Evolutionary conservation across 2,329 filamentous ascomycete species (phyloP), one percentile per base, ranked within the genome.

Genomic region (Microdochium paspali): DNA sequence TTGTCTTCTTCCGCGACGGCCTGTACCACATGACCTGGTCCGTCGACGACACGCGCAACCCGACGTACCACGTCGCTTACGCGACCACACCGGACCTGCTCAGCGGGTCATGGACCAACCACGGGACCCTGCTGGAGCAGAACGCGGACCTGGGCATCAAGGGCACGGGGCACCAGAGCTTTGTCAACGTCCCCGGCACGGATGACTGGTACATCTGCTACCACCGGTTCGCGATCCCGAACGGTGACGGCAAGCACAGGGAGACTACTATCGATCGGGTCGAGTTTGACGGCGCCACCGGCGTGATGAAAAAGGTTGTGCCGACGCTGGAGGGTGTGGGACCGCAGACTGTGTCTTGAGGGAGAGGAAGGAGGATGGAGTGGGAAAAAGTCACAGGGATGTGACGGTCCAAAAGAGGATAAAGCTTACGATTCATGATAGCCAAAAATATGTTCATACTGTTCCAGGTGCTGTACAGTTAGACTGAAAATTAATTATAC

Each of bases 131-230:
- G 7, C 50, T 74, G 24, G 52, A 69, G 47, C 72, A 73, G 58
- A 62, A 72, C 32, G 48, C 51, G 1, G 56, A 58, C 1, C 56
- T 65, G 46, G 69, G 68, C 0, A 72, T 74, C n/a, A 55, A 72
- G 6, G 71, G 60, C 0, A 72, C 71, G 0, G 72, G 71, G 0
- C 68, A 72, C 49, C 65, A 68, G 53, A 71, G 69, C 0, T 64
- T 73, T 2, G 52, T 73, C 18, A 71, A 72, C 35, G 63, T 74
- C 1, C 71, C 70, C 0, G 66, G 64, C 0, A 72, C 69, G 1
- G 70, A 74, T 50, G 62, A 73, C 24, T 74, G 71, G 71, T 72
- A 71, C 49, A 73, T 75, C 30, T 70, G 63, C 0, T 74, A 74
- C 44, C 71, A 74, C 50, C 64, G 71, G 2, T 74, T 74, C 47